Evolutionary conservation across 2,329 filamentous ascomycete species (phyloP).

Genomic region (Fusarium lyarnte): DNA sequence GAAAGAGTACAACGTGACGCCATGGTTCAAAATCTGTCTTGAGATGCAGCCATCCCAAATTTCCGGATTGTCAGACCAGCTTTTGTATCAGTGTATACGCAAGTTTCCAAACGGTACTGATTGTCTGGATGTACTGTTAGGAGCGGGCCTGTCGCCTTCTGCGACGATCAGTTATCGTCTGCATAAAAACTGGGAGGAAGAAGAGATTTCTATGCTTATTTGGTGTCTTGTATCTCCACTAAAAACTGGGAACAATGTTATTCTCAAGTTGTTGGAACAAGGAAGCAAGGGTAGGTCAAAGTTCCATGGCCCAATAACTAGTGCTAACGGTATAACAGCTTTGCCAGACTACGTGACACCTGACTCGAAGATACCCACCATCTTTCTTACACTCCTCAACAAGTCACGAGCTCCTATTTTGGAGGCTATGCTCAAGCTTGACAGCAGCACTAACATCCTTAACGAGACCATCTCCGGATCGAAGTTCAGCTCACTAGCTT

Average conservation of each 20-base stretch:
- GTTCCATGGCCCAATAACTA: rapidly evolving
- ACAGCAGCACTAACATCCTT: background rate
- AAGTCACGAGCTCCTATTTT: background rate
- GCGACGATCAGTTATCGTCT: background rate
- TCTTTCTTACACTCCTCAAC: slow-evolving; percentile 3
- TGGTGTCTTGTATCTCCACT: slow-evolving; percentile 3
- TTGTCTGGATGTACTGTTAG: background rate
- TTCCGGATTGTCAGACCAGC: background rate
- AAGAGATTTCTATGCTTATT: background rate
- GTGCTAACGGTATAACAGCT: background rate
- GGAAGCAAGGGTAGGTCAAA: background rate
- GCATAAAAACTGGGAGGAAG: background rate
- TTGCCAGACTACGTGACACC: background rate
- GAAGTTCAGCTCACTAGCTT: slow-evolving; percentile 10
- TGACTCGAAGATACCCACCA: background rate
- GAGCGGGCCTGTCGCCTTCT: background rate
- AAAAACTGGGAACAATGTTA: background rate
- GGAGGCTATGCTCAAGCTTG: background rate
- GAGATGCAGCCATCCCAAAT: background rate
- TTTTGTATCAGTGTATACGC: slow-evolving; percentile 15
- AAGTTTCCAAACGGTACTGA: background rate
- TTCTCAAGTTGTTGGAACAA: background rate
- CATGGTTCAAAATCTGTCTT: background rate
- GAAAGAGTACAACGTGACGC: background rate
- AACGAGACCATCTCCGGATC: slow-evolving; percentile 17